Evolutionary conservation across 1,284 basidiomycete species (phyloP).

Genomic region (Gomphus bonarii): DNA sequence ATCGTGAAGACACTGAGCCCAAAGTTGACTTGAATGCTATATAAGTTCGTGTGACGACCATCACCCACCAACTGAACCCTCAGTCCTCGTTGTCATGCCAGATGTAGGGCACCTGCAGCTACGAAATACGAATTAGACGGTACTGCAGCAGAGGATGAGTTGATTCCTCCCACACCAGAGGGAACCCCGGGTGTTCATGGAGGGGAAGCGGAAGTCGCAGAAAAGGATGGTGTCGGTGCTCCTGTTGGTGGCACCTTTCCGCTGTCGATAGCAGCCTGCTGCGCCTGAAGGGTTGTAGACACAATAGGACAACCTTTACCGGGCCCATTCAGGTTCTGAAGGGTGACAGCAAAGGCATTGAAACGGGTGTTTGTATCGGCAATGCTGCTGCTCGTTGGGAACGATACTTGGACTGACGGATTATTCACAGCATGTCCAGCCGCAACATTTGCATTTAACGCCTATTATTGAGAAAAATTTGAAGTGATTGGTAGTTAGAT

Average conservation of each 20-base stretch:
- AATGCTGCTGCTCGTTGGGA: conserved; percentile 48
- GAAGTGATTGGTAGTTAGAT: neutral
- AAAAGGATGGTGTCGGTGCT: no score
- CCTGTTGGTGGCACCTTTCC: neutral
- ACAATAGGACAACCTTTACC: conserved; percentile 43
- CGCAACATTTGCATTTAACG: conserved; percentile 45
- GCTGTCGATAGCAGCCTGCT: conserved; percentile 16
- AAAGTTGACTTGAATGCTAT: no score
- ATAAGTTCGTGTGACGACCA: no score
- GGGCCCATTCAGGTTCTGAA: conserved; percentile 44
- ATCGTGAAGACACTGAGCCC: no score
- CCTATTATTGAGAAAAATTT: conserved; percentile 19
- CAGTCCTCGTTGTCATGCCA: no score
- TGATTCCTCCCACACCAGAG: no score
- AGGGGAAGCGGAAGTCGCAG: no score
- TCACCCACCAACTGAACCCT: no score
- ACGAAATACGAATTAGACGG: no score
- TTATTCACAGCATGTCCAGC: conserved; percentile 54
- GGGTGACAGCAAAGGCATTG: conserved; percentile 34
- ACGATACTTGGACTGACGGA: conserved; percentile 39
- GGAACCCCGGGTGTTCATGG: no score
- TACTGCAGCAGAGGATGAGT: no score
- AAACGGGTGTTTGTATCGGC: conserved; percentile 43
- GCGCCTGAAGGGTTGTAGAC: conserved; percentile 39
- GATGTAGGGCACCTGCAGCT: no score